Conservation (phyloP, 75 land plant genomes). For the Pinus albicaulis region DNA sequence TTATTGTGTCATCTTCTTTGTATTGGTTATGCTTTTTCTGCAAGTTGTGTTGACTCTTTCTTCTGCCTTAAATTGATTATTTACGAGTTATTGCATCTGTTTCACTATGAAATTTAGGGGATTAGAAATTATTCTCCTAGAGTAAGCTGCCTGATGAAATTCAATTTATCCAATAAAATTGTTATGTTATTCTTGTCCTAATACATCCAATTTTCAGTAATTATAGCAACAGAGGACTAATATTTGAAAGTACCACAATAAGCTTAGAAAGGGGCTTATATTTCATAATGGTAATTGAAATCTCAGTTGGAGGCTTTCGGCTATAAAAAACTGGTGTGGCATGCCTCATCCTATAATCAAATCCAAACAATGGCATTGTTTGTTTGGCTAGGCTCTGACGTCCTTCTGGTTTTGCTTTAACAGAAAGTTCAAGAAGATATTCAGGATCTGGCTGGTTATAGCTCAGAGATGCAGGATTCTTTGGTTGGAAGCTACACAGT, state of each 20-base stretch:
- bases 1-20: not conserved
- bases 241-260: not conserved
- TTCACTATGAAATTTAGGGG: not conserved
- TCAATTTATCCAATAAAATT: not conserved
- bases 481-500: conserved; percentile 36
- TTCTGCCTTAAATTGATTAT: not conserved
- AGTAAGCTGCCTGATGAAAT: not conserved
- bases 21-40: not conserved
- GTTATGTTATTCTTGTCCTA: not conserved
- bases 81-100: not conserved
- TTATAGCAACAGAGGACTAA: not conserved
- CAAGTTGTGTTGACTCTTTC: not conserved
- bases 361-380: not conserved
- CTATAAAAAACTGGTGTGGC: not conserved
- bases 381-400: not conserved
- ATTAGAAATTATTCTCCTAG: not conserved
- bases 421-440: conserved; percentile 55
- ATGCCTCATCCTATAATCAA: not conserved
- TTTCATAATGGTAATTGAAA: not conserved
- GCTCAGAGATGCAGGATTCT: conserved; percentile 45
- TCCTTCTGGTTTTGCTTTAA: not conserved
- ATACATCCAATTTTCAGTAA: not conserved
- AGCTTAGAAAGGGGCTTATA: not conserved
- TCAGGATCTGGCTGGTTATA: conserved; percentile 41
- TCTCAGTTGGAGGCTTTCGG: not conserved